Conservation (phyloP, 768 basidiomycete genomes). For the Panaeolus cyanescens region DNA sequence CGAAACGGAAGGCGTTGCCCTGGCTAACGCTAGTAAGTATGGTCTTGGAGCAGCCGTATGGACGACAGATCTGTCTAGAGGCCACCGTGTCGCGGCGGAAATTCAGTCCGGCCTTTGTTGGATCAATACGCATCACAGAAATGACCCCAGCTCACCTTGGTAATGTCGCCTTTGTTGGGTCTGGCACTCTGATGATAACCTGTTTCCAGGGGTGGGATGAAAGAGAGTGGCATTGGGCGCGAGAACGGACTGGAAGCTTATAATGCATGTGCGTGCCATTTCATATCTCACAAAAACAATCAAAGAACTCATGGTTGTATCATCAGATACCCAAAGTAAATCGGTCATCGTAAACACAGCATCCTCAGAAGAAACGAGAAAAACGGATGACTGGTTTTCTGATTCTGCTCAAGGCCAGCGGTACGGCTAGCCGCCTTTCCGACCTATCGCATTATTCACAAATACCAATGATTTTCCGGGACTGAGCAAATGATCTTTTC, state of each 20-base stretch:
- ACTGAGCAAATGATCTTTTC: background rate
- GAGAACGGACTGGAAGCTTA: conserved; percentile 87
- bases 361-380: conserved; percentile 54
- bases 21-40: conserved; percentile 80
- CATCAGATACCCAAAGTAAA: conserved; percentile 81
- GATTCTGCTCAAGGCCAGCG: conserved; percentile 52
- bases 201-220: conserved; percentile 80
- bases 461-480: background rate
- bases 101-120: conserved; percentile 82
- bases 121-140: conserved; percentile 89
- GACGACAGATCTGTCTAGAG: conserved; percentile 74
- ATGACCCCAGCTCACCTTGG: conserved; percentile 91
- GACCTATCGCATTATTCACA: background rate
- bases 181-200: background rate
- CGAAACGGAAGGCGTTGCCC: conserved; percentile 62
- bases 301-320: conserved; percentile 2
- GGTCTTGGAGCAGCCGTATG: conserved; percentile 83
- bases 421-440: conserved; percentile 46
- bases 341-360: conserved; percentile 80
- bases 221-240: conserved; percentile 84
- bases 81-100: conserved; percentile 69
- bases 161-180: too few species aligned
- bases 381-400: conserved; percentile 79
- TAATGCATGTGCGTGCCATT: conserved; percentile 62
- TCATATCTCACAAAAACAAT: background rate